A percentile compares a stretch with the other conserved stretches of the same genome.
Evolutionary conservation across 2,329 filamentous ascomycete species (phyloP).

Genomic region (Cladosporium sp.): DNA sequence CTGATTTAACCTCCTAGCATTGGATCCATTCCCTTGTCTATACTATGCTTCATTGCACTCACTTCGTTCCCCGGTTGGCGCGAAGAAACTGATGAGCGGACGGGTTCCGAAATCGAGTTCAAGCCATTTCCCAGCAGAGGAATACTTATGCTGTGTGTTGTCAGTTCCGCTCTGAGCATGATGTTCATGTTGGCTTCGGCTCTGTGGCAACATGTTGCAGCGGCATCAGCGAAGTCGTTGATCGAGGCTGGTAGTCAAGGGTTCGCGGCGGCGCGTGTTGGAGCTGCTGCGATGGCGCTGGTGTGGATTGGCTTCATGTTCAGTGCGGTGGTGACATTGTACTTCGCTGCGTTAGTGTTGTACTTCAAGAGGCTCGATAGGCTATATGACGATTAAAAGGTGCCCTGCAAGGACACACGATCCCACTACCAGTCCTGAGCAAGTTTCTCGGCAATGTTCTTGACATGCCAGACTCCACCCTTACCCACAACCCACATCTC

Average conservation of each 20-base stretch:
- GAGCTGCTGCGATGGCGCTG: neutral
- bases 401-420: neutral
- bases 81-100: no score
- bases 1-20: neutral
- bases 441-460: constrained; percentile 14
- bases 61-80: neutral
- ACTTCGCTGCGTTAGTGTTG: neutral
- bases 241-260: neutral
- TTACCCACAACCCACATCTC: constrained; percentile 20
- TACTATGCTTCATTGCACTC: neutral
- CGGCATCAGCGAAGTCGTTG: neutral
- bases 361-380: neutral
- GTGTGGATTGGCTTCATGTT: neutral
- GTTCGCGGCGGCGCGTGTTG: neutral
- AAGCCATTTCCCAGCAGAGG: neutral
- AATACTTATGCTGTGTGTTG: neutral
- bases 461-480: constrained; percentile 21
- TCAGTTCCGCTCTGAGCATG: neutral
- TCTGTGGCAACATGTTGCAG: neutral
- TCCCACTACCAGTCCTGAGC: neutral
- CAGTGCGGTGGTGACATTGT: neutral
- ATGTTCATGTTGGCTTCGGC: neutral
- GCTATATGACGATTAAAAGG: neutral
- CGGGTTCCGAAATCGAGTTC: no score
- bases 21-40: neutral